A percentile compares a stretch with the other conserved stretches of the same genome.
phyloP scores from a whole-genome alignment of 1,284 basidiomycete genomes.

The Peniophora sp. region DNA sequence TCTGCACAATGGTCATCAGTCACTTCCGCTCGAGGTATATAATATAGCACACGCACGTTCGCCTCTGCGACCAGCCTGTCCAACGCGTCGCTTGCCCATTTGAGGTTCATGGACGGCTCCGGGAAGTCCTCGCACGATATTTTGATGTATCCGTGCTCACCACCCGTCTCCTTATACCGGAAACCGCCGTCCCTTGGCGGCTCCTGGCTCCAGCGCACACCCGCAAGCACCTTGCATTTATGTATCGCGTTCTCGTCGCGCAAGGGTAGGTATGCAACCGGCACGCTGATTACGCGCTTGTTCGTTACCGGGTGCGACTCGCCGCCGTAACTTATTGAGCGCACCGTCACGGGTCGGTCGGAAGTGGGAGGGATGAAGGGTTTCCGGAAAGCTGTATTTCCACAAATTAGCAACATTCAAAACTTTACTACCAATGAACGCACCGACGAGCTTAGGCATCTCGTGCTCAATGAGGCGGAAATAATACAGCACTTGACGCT shows the following conservation, averaged over 20 bases:
- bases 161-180: constrained; percentile 27
- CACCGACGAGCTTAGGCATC: constrained; percentile 75
- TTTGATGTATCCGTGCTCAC: constrained; percentile 74
- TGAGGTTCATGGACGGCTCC: constrained; percentile 73
- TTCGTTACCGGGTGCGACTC: constrained; percentile 61
- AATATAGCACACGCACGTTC: constrained; percentile 49
- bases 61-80: constrained; percentile 67
- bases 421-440: constrained; percentile 20
- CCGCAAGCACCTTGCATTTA: constrained; percentile 77
- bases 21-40: neutral
- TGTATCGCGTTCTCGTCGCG: constrained; percentile 54
- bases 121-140: constrained; percentile 82
- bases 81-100: constrained; percentile 77
- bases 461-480: constrained; percentile 80
- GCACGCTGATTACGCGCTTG: constrained; percentile 67
- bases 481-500: constrained; percentile 65
- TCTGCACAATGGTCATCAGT: constrained; percentile 15
- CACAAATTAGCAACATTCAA: constrained; percentile 5
- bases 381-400: constrained; percentile 59
- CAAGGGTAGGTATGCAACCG: constrained; percentile 67
- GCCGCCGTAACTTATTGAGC: constrained; percentile 70
- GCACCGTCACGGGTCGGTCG: constrained; percentile 56
- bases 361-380: constrained; percentile 61
- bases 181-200: constrained; percentile 63
- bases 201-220: constrained; percentile 72